Conservation (phyloP, 352 stramenopile genomes). For the Globisporangium polare region DNA sequence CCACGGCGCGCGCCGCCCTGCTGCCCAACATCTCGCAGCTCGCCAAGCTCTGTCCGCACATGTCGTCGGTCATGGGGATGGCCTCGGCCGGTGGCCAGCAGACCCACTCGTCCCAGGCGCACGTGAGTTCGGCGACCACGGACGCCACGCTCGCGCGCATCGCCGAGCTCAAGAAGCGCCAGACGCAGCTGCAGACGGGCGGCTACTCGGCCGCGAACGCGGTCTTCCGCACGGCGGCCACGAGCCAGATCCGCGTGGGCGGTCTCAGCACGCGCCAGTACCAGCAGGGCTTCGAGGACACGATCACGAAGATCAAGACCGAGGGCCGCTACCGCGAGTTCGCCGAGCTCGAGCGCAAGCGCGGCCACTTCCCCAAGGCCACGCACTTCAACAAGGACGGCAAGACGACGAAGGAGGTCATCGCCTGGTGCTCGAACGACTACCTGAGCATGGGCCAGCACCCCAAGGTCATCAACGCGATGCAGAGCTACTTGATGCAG, state of each 20-base stretch:
- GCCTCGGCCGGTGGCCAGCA: conserved; percentile 30
- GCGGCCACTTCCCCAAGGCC: conserved; percentile 75
- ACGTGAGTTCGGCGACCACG: conserved; percentile 46
- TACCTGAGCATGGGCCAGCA: conserved; percentile 91
- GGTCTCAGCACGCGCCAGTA: conserved; percentile 61
- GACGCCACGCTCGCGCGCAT: conserved; percentile 74
- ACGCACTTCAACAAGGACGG: conserved; percentile 70
- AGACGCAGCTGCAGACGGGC: conserved; percentile 27
- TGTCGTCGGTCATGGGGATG: conserved; percentile 75
- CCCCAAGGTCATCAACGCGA: conserved; percentile 78
- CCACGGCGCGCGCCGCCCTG: conserved; percentile 63
- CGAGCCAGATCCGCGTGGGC: conserved; percentile 54
- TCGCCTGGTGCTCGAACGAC: conserved; percentile 90
- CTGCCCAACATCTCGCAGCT: conserved; percentile 85
- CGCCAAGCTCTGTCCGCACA: conserved; percentile 84
- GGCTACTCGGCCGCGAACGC: conserved; percentile 43
- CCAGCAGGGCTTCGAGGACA: conserved; percentile 66
- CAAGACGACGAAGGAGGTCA: conserved; percentile 76
- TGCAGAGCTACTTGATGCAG: conserved; percentile 82
- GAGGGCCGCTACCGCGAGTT: conserved; percentile 88
- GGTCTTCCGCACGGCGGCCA: conserved; percentile 50
- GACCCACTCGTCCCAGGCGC: conserved; percentile 47
- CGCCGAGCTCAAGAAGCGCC: conserved; percentile 58
- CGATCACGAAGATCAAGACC: conserved; percentile 78
- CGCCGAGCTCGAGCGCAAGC: conserved; percentile 83